phyloP scores from a whole-genome alignment of 2,329 filamentous ascomycete species.

The Cercospora nicotianae region DNA sequence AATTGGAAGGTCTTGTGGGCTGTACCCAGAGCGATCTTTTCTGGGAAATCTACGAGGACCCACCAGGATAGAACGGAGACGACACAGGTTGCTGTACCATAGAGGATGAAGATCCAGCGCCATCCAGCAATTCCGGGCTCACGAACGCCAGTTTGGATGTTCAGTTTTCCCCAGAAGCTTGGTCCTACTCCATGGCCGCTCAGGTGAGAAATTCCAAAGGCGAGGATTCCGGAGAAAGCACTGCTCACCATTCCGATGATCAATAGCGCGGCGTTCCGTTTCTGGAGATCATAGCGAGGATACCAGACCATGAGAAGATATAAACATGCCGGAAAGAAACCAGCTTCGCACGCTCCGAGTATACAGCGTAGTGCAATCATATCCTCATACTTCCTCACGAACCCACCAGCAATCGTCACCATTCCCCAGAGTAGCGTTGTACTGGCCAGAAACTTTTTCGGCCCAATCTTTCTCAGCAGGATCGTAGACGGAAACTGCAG shows the following conservation, averaged over 20 bases:
- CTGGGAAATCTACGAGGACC: conserved; percentile 20
- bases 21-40: conserved; percentile 12
- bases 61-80: conserved; percentile 4
- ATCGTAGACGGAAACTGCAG: conserved; percentile 41
- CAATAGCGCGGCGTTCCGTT: conserved; percentile 36
- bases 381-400: conserved; percentile 33
- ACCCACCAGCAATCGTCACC: conserved; percentile 23
- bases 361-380: conserved; percentile 30
- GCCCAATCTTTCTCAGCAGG: conserved; percentile 33
- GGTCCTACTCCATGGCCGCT: conserved; percentile 30
- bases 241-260: conserved; percentile 44
- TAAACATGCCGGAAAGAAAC: conserved; percentile 31
- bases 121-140: conserved; percentile 22
- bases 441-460: conserved; percentile 31
- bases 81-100: conserved; percentile 8
- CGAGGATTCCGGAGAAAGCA: conserved; percentile 53
- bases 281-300: conserved; percentile 42
- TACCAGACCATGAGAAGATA: conserved; percentile 52
- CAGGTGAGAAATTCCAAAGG: conserved; percentile 49
- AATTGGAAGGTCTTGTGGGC: conserved; percentile 1
- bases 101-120: conserved; percentile 25
- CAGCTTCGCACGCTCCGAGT: conserved; percentile 33
- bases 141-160: not conserved
- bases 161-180: conserved; percentile 35
- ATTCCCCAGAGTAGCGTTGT: conserved; percentile 12